Evolutionary conservation across 306 rosid species (phyloP), one percentile per base, ranked within the genome.

Genomic region (Albizia julibrissin): DNA sequence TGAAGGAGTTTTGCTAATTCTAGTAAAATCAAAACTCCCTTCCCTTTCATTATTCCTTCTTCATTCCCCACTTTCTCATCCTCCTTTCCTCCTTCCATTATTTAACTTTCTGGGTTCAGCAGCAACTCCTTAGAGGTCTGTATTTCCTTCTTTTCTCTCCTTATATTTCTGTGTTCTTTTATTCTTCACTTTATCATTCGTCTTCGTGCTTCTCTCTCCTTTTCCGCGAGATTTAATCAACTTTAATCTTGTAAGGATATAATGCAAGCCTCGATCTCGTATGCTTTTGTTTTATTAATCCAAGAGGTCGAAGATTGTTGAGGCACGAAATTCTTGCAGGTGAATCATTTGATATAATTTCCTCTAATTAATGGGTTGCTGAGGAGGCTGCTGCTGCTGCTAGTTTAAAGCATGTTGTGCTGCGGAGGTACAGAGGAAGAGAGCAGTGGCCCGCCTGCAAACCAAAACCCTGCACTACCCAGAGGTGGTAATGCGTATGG

Each of bases 341-440:
- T 72, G 77, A 82, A 73, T 82, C 75, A 71, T 72, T 58, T 37
- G 67, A 69, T 2, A 84, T 69, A n/a, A 21, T 56, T 42, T 50
- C 8, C 69, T 29, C 69, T 73, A n/a, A 56, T 56, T 56, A 79
- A 77, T 88, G 86, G 89, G 75, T 54, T 29, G 44, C 71, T 86
- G 74, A 80, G 86, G 73, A 78, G 84, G 74, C 27, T 69, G 73
- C 69, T 42, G 72, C 80, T 34, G 66, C 80, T 76, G 81, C 31
- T 29, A 9, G 62, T 34, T 75, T 52, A 81, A 91, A 94, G 82
- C 65, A 93, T 93, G 98, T 81, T 87, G 85, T 93, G 98, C 84
- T 93, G 98, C 59, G 98, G 94, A 79, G 97, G 89, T 73, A 83
- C 87, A 73, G 98, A 93, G 87, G 98, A 93, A 80, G 98, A 93